A percentile compares a stretch with the other conserved stretches of the same genome.
Conservation (phyloP, 306 rosid species). For the Medicago ruthenica region DNA sequence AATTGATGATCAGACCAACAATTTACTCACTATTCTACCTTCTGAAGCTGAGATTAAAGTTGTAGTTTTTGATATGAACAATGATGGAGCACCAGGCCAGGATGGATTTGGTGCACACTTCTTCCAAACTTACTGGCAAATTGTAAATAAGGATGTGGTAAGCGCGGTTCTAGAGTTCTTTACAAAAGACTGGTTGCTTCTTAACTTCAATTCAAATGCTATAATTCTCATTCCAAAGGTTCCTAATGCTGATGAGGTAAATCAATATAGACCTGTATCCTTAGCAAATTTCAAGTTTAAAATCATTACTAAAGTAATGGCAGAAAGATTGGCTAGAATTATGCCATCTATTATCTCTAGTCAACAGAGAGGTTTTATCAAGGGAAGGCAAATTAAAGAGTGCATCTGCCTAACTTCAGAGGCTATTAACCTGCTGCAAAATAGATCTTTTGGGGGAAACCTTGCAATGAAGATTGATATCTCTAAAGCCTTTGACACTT, state of each 20-base stretch:
- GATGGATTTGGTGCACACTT: not conserved
- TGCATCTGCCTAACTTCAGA: too few species aligned
- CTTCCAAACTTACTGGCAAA: not conserved
- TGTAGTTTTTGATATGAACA: too few species aligned
- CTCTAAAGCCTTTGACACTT: too few species aligned
- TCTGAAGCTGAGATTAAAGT: not conserved
- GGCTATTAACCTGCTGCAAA: too few species aligned
- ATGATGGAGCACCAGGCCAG: not conserved
- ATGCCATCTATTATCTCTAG: not conserved
- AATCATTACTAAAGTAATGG: not conserved
- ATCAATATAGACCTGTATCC: too few species aligned
- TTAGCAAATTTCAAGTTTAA: too few species aligned
- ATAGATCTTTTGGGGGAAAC: too few species aligned
- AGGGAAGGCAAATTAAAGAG: too few species aligned
- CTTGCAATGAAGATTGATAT: too few species aligned
- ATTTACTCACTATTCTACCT: not conserved
- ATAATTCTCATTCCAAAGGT: not conserved
- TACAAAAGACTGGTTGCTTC: not conserved
- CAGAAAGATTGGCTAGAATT: not conserved
- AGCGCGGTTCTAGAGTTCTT: not conserved
- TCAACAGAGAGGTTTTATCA: too few species aligned
- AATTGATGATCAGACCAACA: too few species aligned
- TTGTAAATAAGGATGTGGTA: not conserved
- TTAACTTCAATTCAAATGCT: too few species aligned
- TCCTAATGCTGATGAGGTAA: not conserved